Conservation (phyloP, 352 stramenopile genomes). For the Pythium angustatum region DNA sequence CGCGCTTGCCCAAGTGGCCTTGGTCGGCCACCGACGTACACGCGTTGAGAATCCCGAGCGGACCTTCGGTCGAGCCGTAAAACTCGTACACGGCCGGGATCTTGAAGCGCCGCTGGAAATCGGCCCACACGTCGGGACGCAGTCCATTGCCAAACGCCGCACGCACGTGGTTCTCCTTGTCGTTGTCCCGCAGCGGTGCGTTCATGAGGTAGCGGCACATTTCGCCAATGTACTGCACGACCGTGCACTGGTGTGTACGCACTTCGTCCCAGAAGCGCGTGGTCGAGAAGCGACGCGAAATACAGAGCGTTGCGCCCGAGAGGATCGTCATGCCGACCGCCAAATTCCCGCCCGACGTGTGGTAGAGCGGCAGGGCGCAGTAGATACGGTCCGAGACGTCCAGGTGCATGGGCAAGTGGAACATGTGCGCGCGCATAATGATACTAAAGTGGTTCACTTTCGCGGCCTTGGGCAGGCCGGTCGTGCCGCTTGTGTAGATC, state of each 20-base stretch:
- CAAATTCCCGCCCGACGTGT: slow-evolving; percentile 81
- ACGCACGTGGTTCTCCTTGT: slow-evolving; percentile 70
- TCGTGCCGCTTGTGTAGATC: slow-evolving; percentile 89
- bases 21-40: slow-evolving; percentile 60
- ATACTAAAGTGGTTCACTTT: slow-evolving; percentile 77
- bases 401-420: slow-evolving; percentile 59
- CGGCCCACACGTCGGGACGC: slow-evolving; percentile 84
- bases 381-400: slow-evolving; percentile 71
- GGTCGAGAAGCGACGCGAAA: slow-evolving; percentile 77
- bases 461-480: slow-evolving; percentile 75
- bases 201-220: slow-evolving; percentile 88
- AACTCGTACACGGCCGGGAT: slow-evolving; percentile 91
- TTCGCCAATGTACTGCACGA: slow-evolving; percentile 91
- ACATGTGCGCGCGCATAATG: slow-evolving; percentile 58
- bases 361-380: slow-evolving; percentile 80
- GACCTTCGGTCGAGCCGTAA: slow-evolving; percentile 91
- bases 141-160: slow-evolving; percentile 91
- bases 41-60: slow-evolving; percentile 78
- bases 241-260: slow-evolving; percentile 58
- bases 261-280: slow-evolving; percentile 81
- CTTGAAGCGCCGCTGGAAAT: slow-evolving; percentile 86
- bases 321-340: slow-evolving; percentile 81
- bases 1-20: slow-evolving; percentile 66
- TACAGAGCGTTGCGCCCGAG: slow-evolving; percentile 69
- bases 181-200: slow-evolving; percentile 42